phyloP scores from a whole-genome alignment of 106 monocot species.

The Dactylorhiza incarnata region DNA sequence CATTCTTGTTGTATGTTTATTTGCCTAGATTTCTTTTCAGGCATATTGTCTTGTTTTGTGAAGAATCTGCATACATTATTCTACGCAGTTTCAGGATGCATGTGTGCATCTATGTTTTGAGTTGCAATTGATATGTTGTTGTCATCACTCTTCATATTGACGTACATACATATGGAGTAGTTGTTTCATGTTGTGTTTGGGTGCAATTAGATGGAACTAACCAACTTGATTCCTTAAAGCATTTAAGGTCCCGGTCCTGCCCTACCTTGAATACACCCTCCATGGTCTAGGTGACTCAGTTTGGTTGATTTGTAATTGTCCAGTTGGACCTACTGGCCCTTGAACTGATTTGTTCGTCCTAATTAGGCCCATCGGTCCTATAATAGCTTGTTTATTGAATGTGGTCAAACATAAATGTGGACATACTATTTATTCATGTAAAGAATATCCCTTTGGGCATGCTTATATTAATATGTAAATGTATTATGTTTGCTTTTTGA shows the following conservation, averaged over 20 bases:
- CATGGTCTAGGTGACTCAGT: too few relatives aligned
- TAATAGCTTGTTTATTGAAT: background rate
- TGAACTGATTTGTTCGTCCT: too few relatives aligned
- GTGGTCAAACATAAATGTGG: background rate
- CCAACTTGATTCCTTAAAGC: too few relatives aligned
- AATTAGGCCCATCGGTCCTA: too few relatives aligned
- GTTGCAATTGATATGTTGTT: conserved; percentile 1
- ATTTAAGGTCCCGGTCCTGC: too few relatives aligned
- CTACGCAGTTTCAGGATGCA: background rate
- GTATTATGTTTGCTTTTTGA: background rate
- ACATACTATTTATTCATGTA: background rate
- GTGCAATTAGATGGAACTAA: too few relatives aligned
- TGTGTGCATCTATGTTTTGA: background rate
- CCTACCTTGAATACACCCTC: too few relatives aligned
- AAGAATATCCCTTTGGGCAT: background rate
- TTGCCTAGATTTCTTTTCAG: background rate
- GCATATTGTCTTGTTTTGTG: background rate
- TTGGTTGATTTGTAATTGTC: too few relatives aligned
- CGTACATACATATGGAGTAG: background rate
- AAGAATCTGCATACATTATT: background rate
- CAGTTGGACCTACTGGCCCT: too few relatives aligned
- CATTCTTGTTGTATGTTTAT: background rate
- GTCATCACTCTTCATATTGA: background rate
- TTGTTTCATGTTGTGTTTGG: background rate
- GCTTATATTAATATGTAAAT: background rate